A percentile compares a stretch with the other conserved stretches of the same genome.
Conservation (phyloP, 768 basidiomycete species). For the Terana coerulea region DNA sequence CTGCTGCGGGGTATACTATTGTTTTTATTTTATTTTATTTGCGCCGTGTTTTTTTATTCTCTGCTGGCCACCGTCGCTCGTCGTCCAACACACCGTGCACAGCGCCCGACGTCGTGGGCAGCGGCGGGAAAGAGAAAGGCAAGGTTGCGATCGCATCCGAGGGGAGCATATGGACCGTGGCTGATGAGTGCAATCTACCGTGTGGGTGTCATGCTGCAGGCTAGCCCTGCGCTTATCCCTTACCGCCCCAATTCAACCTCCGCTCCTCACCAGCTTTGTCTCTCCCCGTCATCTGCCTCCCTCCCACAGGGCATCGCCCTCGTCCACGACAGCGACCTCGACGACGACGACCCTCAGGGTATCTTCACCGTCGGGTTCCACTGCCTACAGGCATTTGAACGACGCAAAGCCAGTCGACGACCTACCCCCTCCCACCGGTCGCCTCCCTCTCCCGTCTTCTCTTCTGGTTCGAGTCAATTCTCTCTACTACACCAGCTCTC, state of each 20-base stretch:
- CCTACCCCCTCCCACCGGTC: slow-evolving; percentile 22
- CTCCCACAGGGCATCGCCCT: slow-evolving; percentile 14
- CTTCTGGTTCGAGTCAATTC: slow-evolving; percentile 3
- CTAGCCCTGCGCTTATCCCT: slow-evolving; percentile 15
- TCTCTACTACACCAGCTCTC: not conserved
- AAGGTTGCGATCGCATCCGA: slow-evolving; percentile 11
- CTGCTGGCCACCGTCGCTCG: too few relatives aligned
- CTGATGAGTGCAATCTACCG: slow-evolving; percentile 11
- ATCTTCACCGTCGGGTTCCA: slow-evolving; percentile 2
- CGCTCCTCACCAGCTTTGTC: slow-evolving; percentile 23
- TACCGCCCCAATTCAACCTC: slow-evolving; percentile 19
- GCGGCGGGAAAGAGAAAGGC: not conserved
- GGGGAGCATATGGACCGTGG: slow-evolving; percentile 12
- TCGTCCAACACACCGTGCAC: too few relatives aligned
- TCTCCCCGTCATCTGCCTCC: slow-evolving; percentile 26
- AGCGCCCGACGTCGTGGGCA: not conserved
- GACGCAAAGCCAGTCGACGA: slow-evolving; percentile 19
- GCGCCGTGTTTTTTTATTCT: not conserved
- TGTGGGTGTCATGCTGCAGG: slow-evolving; percentile 6
- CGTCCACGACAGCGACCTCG: slow-evolving; percentile 6
- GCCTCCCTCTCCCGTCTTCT: slow-evolving; percentile 12
- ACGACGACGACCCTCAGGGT: slow-evolving; percentile 6
- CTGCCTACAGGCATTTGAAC: slow-evolving; percentile 2
- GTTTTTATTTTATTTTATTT: not conserved
- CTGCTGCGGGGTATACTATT: not conserved